These are phyloP conservation scores for Ustilago xerochloae DNA, from an alignment of 1,284 basidiomycete species.

Conservation along the genomic window DNA sequence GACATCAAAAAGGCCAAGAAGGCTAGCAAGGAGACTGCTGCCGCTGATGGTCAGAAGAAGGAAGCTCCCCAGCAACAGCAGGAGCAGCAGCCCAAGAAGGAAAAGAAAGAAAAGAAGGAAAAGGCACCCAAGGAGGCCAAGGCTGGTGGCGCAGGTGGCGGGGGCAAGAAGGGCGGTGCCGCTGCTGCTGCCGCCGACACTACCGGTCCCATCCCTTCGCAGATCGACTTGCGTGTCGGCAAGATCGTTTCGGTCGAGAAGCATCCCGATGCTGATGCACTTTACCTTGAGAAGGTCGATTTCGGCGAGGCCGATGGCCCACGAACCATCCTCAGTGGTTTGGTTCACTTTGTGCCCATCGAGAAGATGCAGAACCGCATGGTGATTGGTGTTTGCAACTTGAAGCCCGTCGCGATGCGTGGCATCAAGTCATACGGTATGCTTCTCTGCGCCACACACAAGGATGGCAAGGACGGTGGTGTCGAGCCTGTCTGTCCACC, in stretches of 20 bases:
- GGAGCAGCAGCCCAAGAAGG: constrained; percentile 40
- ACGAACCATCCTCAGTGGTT: constrained; percentile 64
- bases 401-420: constrained; percentile 67
- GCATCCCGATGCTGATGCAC: constrained; percentile 66
- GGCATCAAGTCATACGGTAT: constrained; percentile 68
- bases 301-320: constrained; percentile 67
- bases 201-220: constrained; percentile 57
- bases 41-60: constrained; percentile 25
- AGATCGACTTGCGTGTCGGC: constrained; percentile 66
- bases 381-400: constrained; percentile 67
- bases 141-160: constrained; percentile 48
- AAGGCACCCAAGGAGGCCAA: constrained; percentile 61
- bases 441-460: constrained; percentile 64
- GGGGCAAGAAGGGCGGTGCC: constrained; percentile 52
- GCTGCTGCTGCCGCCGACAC: constrained; percentile 52
- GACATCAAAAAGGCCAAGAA: constrained; percentile 58
- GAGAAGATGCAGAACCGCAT: constrained; percentile 66
- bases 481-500: constrained; percentile 66
- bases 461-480: constrained; percentile 65
- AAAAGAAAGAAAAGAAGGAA: constrained; percentile 59
- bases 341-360: constrained; percentile 67
- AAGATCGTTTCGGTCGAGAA: constrained; percentile 64
- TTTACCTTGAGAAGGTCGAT: constrained; percentile 67
- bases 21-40: constrained; percentile 53
- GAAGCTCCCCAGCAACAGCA: constrained; percentile 21